A percentile compares a stretch with the other conserved stretches of the same genome.
phyloP scores from a whole-genome alignment of 202 grass and related monocot species.

The Zizania palustris region DNA sequence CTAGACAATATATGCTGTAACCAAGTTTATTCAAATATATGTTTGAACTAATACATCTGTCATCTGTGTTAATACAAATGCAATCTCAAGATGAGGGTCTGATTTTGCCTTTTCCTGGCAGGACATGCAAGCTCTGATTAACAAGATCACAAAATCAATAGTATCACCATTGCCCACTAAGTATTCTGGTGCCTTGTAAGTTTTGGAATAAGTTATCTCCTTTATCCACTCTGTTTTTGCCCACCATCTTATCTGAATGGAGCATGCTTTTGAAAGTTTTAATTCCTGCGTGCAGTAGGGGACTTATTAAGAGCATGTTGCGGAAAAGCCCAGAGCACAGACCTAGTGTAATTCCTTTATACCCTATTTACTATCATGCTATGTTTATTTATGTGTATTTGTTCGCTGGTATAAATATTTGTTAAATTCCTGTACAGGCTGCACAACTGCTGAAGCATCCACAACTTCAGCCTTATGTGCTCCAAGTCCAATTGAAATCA shows the following conservation, averaged over 20 bases:
- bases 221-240: slow-evolving; percentile 25
- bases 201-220: slow-evolving; percentile 16
- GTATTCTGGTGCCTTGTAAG: slow-evolving; percentile 94
- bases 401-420: slow-evolving; percentile 27
- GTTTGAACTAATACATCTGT: not conserved
- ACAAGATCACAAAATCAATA: slow-evolving; percentile 97
- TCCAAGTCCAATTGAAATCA: slow-evolving; percentile 95
- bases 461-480: slow-evolving; percentile 83
- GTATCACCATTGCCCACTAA: slow-evolving; percentile 83
- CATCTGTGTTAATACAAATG: not conserved
- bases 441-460: slow-evolving; percentile 85
- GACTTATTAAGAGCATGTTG: slow-evolving; percentile 96
- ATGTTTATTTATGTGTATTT: slow-evolving; percentile 29
- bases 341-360: slow-evolving; percentile 70
- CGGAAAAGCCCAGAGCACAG: slow-evolving; percentile 89
- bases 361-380: not conserved
- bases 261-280: slow-evolving; percentile 35
- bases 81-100: not conserved
- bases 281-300: slow-evolving; percentile 66
- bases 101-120: slow-evolving; percentile 41
- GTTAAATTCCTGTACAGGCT: slow-evolving; percentile 55
- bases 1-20: not conserved
- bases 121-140: slow-evolving; percentile 99
- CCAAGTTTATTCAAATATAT: slow-evolving; percentile 23
- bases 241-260: slow-evolving; percentile 12